Conservation (phyloP, 371 early-diverging fungal genomes). For the Blyttiomyces sp. region DNA sequence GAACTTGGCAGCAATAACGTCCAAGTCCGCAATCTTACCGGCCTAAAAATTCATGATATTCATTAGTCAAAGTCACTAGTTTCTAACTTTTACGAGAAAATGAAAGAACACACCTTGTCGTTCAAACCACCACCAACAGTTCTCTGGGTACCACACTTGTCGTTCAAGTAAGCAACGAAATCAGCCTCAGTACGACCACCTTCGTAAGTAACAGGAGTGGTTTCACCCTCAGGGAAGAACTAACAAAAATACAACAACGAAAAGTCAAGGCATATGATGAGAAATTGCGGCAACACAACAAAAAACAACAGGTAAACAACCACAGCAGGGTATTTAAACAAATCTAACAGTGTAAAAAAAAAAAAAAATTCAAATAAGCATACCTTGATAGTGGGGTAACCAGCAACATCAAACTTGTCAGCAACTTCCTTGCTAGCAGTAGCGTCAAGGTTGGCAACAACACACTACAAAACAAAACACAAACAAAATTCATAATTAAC, state of each 20-base stretch:
- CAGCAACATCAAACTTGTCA: conserved; percentile 61
- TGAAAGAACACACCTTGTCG: conserved; percentile 10
- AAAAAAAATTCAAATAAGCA: conserved; percentile 15
- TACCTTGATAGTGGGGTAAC: conserved; percentile 53
- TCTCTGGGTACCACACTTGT: conserved; percentile 79
- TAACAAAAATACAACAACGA: conserved; percentile 52
- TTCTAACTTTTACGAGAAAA: not conserved
- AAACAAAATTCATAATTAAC: not conserved
- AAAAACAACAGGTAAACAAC: no score
- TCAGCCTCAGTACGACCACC: conserved; percentile 76
- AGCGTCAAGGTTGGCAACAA: conserved; percentile 92
- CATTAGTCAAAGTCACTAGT: not conserved
- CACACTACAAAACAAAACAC: conserved; percentile 9
- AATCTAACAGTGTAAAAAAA: not conserved
- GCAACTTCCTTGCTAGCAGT: conserved; percentile 57
- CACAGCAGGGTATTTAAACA: no score
- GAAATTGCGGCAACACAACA: conserved; percentile 50
- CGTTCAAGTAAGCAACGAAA: conserved; percentile 86
- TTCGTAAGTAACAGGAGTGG: conserved; percentile 68
- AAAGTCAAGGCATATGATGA: conserved; percentile 47
- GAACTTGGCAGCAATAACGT: conserved; percentile 64
- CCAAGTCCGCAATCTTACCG: conserved; percentile 70
- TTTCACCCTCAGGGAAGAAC: conserved; percentile 73
- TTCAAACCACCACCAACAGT: conserved; percentile 72
- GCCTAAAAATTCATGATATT: conserved; percentile 56